Conservation (phyloP, 2,329 filamentous ascomycete genomes). For the Fusarium marasasianum region DNA sequence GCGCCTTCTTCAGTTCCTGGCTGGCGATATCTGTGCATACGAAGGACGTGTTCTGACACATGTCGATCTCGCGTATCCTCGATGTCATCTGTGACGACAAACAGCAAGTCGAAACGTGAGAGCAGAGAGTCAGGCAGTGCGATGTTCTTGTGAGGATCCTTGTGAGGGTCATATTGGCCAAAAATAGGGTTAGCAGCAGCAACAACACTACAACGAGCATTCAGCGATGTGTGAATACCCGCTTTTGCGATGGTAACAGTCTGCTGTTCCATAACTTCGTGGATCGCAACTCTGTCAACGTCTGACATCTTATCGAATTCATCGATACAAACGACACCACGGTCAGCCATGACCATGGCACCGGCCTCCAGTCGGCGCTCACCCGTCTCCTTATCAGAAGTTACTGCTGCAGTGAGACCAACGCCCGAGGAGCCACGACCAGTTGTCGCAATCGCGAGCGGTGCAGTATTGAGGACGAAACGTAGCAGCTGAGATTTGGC, state of each 20-base stretch:
- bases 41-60: constrained; percentile 94
- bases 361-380: constrained; percentile 94
- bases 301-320: constrained; percentile 99
- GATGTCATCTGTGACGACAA: constrained; percentile 98
- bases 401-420: constrained; percentile 96
- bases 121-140: constrained; percentile 94
- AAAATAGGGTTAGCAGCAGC: constrained; percentile 98
- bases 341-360: constrained; percentile 97
- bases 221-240: constrained; percentile 96
- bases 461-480: constrained; percentile 96
- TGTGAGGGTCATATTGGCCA: constrained; percentile 97
- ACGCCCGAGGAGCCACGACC: constrained; percentile 97
- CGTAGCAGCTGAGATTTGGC: constrained; percentile 98
- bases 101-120: constrained; percentile 97
- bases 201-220: constrained; percentile 95
- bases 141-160: constrained; percentile 98
- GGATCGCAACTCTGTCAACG: constrained; percentile 95
- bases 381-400: constrained; percentile 95
- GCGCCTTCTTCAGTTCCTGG: constrained; percentile 93
- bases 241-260: constrained; percentile 99
- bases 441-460: constrained; percentile 94
- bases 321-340: constrained; percentile 97
- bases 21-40: constrained; percentile 96
- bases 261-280: constrained; percentile 99
- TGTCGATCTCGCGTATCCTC: constrained; percentile 91